Conservation (phyloP, 352 stramenopile species). For the Pythium pyrilobum region DNA sequence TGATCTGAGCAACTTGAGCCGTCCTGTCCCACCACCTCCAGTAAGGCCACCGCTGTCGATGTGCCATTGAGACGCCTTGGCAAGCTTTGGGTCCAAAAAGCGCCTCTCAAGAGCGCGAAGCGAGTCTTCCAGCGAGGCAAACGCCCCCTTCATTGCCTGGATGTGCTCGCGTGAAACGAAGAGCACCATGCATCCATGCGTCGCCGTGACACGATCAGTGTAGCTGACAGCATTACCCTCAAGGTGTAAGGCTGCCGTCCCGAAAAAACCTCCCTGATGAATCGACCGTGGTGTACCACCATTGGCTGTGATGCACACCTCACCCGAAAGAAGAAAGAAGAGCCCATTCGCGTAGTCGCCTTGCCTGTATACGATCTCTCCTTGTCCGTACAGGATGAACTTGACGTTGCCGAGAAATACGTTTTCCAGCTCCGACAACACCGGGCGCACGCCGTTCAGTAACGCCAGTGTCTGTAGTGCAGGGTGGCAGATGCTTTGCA, state of each 20-base stretch:
- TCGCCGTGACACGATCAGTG: conserved; percentile 40
- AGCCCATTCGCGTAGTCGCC: conserved; percentile 48
- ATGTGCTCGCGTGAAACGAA: conserved; percentile 49
- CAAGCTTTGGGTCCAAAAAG: conserved; percentile 45
- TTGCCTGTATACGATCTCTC: conserved; percentile 58
- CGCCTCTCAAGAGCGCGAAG: conserved; percentile 40
- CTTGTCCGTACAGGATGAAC: conserved; percentile 67
- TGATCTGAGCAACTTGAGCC: background rate
- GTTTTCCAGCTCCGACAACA: conserved; percentile 40
- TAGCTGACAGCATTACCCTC: conserved; percentile 35
- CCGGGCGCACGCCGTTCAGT: conserved; percentile 35
- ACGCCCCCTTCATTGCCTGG: conserved; percentile 28
- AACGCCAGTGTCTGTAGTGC: conserved; percentile 48
- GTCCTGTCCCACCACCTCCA: background rate
- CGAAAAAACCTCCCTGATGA: conserved; percentile 48
- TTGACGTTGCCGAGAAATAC: conserved; percentile 59
- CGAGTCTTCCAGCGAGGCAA: conserved; percentile 25
- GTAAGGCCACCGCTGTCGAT: background rate
- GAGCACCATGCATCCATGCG: conserved; percentile 49
- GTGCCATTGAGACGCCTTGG: conserved; percentile 32
- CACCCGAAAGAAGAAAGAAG: conserved; percentile 55
- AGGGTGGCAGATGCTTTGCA: conserved; percentile 54
- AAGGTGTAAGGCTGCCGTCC: conserved; percentile 33
- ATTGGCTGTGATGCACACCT: conserved; percentile 43
- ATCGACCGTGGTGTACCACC: conserved; percentile 30